These are phyloP conservation scores for Picochlorum sp. DNA, from an alignment of 139 green algal genomes.

Conservation along the genomic window DNA sequence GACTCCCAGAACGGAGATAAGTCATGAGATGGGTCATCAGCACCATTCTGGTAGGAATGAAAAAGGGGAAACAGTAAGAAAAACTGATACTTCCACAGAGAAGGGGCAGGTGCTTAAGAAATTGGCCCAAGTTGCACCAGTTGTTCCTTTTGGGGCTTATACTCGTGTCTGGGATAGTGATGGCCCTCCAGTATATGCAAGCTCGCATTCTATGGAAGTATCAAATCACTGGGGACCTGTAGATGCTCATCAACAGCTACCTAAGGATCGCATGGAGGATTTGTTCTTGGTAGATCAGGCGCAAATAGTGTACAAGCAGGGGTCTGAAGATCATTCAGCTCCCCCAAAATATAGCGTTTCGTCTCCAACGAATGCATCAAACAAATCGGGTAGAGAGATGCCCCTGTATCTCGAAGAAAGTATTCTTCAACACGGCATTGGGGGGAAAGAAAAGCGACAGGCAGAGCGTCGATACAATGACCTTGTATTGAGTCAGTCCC, in stretches of 20 bases:
- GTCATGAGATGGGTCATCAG: too few species aligned
- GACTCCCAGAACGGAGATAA: too few species aligned
- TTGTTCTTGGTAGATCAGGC: constrained; percentile 13
- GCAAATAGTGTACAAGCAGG: background rate
- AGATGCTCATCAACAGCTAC: constrained; percentile 29
- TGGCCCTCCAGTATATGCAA: constrained; percentile 15
- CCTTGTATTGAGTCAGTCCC: background rate
- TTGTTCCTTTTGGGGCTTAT: constrained; percentile 16
- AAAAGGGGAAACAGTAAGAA: background rate
- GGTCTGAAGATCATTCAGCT: too few species aligned
- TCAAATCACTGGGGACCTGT: constrained; percentile 38
- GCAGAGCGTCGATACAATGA: background rate
- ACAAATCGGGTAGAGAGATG: too few species aligned
- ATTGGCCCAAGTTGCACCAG: constrained; percentile 13
- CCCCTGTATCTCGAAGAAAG: too few species aligned
- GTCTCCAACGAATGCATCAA: too few species aligned
- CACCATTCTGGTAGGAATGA: background rate
- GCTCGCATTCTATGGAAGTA: constrained; percentile 27
- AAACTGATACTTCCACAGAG: background rate
- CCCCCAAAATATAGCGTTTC: too few species aligned
- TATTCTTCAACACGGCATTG: too few species aligned
- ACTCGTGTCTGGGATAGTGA: constrained; percentile 29
- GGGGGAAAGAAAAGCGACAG: background rate
- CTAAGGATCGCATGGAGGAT: constrained; percentile 16
- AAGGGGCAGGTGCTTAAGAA: background rate